Percentiles rank a stretch among this genome's conserved stretches.
Evolutionary conservation across 2,329 filamentous ascomycete species (phyloP).

Genomic region (Ophiosphaerella herpotricha): DNA sequence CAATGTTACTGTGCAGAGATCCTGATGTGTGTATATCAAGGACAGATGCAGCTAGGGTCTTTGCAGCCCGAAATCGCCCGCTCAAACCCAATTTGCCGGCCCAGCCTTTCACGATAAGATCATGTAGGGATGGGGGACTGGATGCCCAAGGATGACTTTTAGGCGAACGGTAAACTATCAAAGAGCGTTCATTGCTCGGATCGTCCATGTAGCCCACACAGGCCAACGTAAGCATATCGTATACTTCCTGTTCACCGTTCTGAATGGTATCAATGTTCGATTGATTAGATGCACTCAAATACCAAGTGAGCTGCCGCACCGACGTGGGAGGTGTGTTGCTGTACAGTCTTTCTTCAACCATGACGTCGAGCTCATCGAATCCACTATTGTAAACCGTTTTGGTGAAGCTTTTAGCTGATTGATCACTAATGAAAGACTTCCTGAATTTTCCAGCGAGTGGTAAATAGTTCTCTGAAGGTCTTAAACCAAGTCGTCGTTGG

Average conservation of each 20-base stretch:
- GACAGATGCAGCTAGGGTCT: slow-evolving; percentile 11
- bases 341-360: slow-evolving; percentile 76
- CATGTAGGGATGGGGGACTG: slow-evolving; percentile 12
- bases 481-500: slow-evolving; percentile 10
- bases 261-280: slow-evolving; percentile 3
- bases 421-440: slow-evolving; percentile 1
- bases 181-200: slow-evolving; percentile 9
- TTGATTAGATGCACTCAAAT: slow-evolving; percentile 11
- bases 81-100: slow-evolving; percentile 5
- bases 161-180: slow-evolving; percentile 15
- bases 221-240: slow-evolving; percentile 14
- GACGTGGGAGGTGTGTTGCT: slow-evolving; percentile 40
- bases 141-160: slow-evolving; percentile 17
- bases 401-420: slow-evolving; percentile 2
- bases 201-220: slow-evolving; percentile 21
- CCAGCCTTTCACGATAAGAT: slow-evolving; percentile 9
- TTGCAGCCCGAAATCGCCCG: slow-evolving; percentile 11
- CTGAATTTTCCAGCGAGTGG: slow-evolving; percentile 13
- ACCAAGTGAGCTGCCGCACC: slow-evolving; percentile 19
- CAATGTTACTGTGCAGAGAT: slow-evolving; percentile 17
- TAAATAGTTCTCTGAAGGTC: slow-evolving; percentile 9
- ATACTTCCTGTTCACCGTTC: slow-evolving; percentile 3
- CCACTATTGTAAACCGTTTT: slow-evolving; percentile 18
- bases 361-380: slow-evolving; percentile 12
- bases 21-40: slow-evolving; percentile 15